Evolutionary conservation across 306 rosid species (phyloP).

Genomic region (Rubus idaeus): DNA sequence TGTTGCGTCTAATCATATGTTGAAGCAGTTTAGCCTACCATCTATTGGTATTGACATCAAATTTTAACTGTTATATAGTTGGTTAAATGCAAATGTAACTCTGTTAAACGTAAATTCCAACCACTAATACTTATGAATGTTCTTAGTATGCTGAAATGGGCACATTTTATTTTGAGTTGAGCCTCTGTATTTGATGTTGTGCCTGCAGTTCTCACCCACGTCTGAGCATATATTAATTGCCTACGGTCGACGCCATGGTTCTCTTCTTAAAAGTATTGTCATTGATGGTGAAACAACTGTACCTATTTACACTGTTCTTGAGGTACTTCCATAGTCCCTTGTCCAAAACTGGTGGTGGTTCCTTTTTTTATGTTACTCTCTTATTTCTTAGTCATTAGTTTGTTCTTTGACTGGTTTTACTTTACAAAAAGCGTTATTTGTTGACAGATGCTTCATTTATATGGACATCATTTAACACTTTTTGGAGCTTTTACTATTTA

Average conservation of each 20-base stretch:
- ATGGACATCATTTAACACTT: too few relatives aligned
- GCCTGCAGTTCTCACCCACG: constrained; percentile 62
- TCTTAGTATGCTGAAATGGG: constrained; percentile 13
- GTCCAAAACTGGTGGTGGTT: constrained; percentile 24
- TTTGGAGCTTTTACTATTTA: neutral
- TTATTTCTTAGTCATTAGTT: constrained; percentile 29
- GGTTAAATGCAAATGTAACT: neutral
- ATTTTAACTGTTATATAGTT: neutral
- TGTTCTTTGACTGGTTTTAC: constrained; percentile 31
- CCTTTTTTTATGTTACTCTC: neutral
- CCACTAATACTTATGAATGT: neutral
- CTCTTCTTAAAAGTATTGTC: constrained; percentile 75
- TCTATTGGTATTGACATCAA: neutral
- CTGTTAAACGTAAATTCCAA: neutral
- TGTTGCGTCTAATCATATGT: neutral
- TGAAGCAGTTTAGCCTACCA: neutral
- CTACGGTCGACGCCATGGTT: constrained; percentile 59
- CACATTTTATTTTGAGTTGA: constrained; percentile 15
- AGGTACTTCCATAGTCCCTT: constrained; percentile 45
- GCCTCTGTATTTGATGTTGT: constrained; percentile 28
- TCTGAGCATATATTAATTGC: constrained; percentile 61
- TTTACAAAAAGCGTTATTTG: neutral
- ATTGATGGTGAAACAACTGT: constrained; percentile 90
- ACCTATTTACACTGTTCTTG: constrained; percentile 89
- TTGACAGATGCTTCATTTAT: neutral